Base-by-base conservation (phyloP, 2,329 filamentous ascomycete species). In the Clarireedia hainanense region DNA sequence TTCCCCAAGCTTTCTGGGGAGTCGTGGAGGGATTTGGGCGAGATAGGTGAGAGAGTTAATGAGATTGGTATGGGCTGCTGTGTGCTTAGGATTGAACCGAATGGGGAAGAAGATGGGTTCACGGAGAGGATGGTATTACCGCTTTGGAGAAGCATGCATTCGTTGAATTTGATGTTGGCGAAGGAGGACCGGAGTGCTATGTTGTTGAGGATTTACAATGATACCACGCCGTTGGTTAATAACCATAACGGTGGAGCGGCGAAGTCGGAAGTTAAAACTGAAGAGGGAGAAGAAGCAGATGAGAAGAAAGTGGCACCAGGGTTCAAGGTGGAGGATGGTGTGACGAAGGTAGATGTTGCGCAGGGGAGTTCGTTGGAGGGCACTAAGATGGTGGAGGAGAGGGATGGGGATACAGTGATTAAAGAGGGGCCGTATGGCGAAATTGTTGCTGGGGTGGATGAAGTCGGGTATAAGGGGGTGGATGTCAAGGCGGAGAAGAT, bases 111-210 rank as follows among this genome's bases (percentile, higher is more conserved):
- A 58, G 77, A 84, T 64, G 82, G 80, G 47, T 85, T 84, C 59
- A 71, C 74, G 24, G 92, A 97, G 75, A 78, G 82, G 26, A 90
- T 96, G 82, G 88, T 92, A 1, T 79, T 99, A 17, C 94, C 94
- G 3, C 76, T 99, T 27, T 99, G 94, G 94, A 87, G 95, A 73
- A 95, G 91, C 69, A 81, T 95, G 59, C 85, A 91, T 64, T 92
- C 88, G 20, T 78, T 97, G 57, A 99, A 99, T 71, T 81, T 99
- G 53, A 99, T 99, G 94, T 78, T 99, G 67, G 92, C 94, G 50
- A 99, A 99, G 76, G 94, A 99, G 71, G 94, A 99, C 63, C 83
- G 94, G 15, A 86, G 84, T 24, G 94, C 94, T 1, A 95, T 97
- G 89, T 75, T 97, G 64, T 77, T 97, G 61, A 80, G 94, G 23